Base-by-base conservation (phyloP, 768 basidiomycete genomes). In the Daedalea quercina region DNA sequence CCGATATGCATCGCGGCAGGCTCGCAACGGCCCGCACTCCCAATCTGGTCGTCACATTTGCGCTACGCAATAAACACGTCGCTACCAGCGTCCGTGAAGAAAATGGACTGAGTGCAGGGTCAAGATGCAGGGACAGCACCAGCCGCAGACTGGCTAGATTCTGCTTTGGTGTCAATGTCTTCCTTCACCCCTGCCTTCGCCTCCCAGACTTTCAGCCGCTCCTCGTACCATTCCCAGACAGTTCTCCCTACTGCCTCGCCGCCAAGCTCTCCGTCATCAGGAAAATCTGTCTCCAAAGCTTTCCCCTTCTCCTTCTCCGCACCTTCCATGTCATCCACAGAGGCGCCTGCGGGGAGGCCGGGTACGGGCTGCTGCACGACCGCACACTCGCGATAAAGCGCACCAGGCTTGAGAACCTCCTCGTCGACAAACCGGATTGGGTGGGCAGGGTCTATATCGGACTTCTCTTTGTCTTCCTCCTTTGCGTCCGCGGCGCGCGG, bases 151-250 rank as follows among this genome's bases (percentile, higher is more conserved):
- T 31, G 28, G 11, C 28, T 11, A 31, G 6, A 4, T 11, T 31
- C 28, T 31, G 41, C 41, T 15, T 42, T 15, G n/a, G n/a, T 15
- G n/a, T 4, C 41, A n/a, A 42, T 15, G n/a, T 4, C 41, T 15
- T 23, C 44, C 53, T 17, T 44, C 28, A 47, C 58, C 26, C 54
- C 51, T 24, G 51, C 55, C 20, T 25, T 20, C 22, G 53, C 57
- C 44, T 87, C 85, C 87, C 88, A 90, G 34, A 67, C 67, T 66
- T 82, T 87, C 61, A 90, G 65, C 28, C 75, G 79, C 28, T 57
- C 70, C 66, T 90, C 89, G 59, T 85, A 85, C 44, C 75, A 75
- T 69, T 90, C 90, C 90, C 90, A 91, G 1, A 90, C 78, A 23
- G 79, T 64, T 57, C 84, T 69, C 3, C 87, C 89, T 40, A 79